A percentile compares a stretch with the other conserved stretches of the same genome.
phyloP scores from a whole-genome alignment of 1,284 basidiomycete genomes.

The Ganoderma lucidum region DNA sequence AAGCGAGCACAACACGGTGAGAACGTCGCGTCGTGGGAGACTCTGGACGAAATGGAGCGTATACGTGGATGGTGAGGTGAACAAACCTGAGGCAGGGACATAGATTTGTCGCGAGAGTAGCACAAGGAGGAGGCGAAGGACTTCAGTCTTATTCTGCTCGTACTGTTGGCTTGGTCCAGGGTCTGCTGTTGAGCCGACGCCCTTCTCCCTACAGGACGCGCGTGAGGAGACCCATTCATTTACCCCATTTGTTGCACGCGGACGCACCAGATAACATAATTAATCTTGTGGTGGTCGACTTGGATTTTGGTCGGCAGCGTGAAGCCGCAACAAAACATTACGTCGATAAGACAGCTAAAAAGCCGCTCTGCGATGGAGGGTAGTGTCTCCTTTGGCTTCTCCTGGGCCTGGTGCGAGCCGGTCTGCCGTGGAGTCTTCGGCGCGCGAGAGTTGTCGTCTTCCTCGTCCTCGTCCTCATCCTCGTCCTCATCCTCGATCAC shows the following conservation, averaged over 20 bases:
- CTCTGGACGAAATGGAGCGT: slow-evolving; percentile 82
- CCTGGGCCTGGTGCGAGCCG: slow-evolving; percentile 34
- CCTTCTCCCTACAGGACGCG: slow-evolving; percentile 78
- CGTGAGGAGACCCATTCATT: neutral
- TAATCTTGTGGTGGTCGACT: slow-evolving; percentile 85
- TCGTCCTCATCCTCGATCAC: slow-evolving; percentile 88
- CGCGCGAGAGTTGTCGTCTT: slow-evolving; percentile 4
- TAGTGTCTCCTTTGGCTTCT: slow-evolving; percentile 54
- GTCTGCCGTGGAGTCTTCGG: slow-evolving; percentile 18
- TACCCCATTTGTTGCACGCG: neutral
- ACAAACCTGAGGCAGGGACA: slow-evolving; percentile 72
- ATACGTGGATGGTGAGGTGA: slow-evolving; percentile 76
- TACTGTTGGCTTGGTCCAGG: slow-evolving; percentile 71
- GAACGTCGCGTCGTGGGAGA: slow-evolving; percentile 80
- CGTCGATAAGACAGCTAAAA: slow-evolving; percentile 81
- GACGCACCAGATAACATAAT: slow-evolving; percentile 83
- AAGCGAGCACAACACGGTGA: slow-evolving; percentile 90
- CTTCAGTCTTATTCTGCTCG: slow-evolving; percentile 87
- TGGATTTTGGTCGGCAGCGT: slow-evolving; percentile 83
- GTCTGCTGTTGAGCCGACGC: slow-evolving; percentile 84
- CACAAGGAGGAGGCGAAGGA: slow-evolving; percentile 85
- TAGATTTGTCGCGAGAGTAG: slow-evolving; percentile 91
- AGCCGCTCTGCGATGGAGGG: slow-evolving; percentile 84
- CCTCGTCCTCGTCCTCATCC: slow-evolving; percentile 63
- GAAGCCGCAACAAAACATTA: slow-evolving; percentile 92